These are phyloP conservation scores for Diaporthe caulivora DNA, from an alignment of 2,329 filamentous ascomycete genomes.

Conservation along the genomic window DNA sequence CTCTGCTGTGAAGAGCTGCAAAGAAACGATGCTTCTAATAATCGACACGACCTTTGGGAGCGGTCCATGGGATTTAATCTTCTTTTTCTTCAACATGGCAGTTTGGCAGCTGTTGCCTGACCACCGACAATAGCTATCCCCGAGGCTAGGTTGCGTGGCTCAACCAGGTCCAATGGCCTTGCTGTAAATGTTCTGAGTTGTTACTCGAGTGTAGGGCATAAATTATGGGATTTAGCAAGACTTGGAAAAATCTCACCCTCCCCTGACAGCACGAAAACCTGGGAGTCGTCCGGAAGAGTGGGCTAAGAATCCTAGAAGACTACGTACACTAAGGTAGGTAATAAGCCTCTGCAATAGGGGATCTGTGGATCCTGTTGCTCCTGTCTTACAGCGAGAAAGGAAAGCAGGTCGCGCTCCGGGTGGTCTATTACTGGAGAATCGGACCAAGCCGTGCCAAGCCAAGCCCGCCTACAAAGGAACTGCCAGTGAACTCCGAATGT, in stretches of 20 bases:
- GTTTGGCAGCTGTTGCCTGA: not conserved
- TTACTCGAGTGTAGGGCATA: not conserved
- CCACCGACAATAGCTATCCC: not conserved
- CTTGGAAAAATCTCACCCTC: not conserved
- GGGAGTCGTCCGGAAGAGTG: not conserved
- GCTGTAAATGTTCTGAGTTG: not conserved
- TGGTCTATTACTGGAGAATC: slow-evolving; percentile 16
- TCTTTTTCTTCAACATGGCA: not conserved
- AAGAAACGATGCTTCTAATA: not conserved
- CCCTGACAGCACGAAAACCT: not conserved
- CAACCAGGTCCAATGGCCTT: not conserved
- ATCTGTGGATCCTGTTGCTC: not conserved
- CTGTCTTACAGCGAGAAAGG: not conserved
- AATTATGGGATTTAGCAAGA: not conserved
- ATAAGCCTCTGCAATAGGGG: not conserved
- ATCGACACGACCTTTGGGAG: no score
- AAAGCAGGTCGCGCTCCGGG: not conserved
- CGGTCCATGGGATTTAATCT: no score
- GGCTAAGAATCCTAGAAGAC: not conserved
- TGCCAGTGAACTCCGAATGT: not conserved
- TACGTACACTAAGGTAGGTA: not conserved
- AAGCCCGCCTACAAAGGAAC: not conserved
- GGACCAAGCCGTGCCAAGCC: not conserved
- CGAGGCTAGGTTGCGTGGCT: not conserved
- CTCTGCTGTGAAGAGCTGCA: not conserved